phyloP scores from a whole-genome alignment of 345 rosid genomes.

The Moringa oleifera region DNA sequence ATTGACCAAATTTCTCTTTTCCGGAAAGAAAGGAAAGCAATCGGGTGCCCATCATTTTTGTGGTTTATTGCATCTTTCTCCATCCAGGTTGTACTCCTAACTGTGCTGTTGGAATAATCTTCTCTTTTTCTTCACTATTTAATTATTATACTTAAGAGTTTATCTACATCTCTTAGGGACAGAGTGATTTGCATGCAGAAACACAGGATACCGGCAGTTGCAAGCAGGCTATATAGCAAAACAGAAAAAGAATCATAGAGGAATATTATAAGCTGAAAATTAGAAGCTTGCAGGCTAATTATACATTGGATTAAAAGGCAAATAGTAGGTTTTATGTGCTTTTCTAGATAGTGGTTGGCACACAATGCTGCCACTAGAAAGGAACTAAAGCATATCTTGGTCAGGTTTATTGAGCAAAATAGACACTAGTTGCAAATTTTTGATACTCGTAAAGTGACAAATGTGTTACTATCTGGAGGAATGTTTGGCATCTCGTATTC shows the following conservation, averaged over 20 bases:
- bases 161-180: no score
- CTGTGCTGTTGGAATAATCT: conserved; percentile 7
- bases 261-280: background rate
- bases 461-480: no score
- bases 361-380: no score
- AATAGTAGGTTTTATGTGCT: no score
- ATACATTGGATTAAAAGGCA: background rate
- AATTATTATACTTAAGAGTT: background rate
- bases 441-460: no score
- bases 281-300: background rate
- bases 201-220: background rate
- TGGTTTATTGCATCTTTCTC: conserved; percentile 66
- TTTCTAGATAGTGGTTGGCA: no score
- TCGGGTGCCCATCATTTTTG: conserved; percentile 71
- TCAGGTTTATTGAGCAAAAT: no score
- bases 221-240: background rate
- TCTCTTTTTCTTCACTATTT: conserved; percentile 1
- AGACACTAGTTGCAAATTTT: no score
- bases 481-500: no score
- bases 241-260: background rate
- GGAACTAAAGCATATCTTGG: no score
- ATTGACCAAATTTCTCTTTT: conserved; percentile 49
- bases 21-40: conserved; percentile 41
- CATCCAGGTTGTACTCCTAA: conserved; percentile 50
- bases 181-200: background rate